Base-by-base conservation (phyloP, 1,139 yeast genomes). In the Schwanniomyces etchellsii region DNA sequence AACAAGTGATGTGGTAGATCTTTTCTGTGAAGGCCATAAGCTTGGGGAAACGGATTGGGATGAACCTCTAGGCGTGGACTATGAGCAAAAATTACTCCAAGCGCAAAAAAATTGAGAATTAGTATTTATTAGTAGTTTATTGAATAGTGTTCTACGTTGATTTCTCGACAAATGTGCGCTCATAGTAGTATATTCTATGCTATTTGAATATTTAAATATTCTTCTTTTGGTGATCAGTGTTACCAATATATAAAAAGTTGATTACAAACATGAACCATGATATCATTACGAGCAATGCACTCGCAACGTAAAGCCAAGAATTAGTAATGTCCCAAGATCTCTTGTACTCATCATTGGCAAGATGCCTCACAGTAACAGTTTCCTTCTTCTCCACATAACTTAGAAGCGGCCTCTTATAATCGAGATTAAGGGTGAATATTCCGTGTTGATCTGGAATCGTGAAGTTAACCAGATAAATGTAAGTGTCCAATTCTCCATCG, bases 381-480 rank as follows among this genome's bases (percentile, higher is more conserved):
- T 70, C 70, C 39, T 74, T 70, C 47, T 81, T 85, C 13, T 66
- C 65, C 37, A 91, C 56, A 55, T 66, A 86, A 18, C 83, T 70
- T 43, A 72, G 66, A 5, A 97, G 97, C n/a, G 75, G 65, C 50
- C 95, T 77, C 55, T 75, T 74, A 64, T 89, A 89, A 47, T 82
- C 82, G 30, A 84, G 69, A 40, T 74, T 73, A 57, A 86, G 86
- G 3, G 96, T 85, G 60, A 88, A 93, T 74, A 91, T 83, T 35
- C 99, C 99, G 53, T 91, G 95, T 50, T 89, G 96, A 55, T 91
- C 97, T 14, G 98, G 98, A 29, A 88, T 60, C 33, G 72, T 71
- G 57, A 93, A 86, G 37, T 60, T 55, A 26, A 54, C 60, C 35
- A 33, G 55, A 45, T 62, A 67, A 17, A 53, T 52, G 38, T 40